Conservation (phyloP, 2,329 filamentous ascomycete genomes). For the Neofusicoccum sp. region DNA sequence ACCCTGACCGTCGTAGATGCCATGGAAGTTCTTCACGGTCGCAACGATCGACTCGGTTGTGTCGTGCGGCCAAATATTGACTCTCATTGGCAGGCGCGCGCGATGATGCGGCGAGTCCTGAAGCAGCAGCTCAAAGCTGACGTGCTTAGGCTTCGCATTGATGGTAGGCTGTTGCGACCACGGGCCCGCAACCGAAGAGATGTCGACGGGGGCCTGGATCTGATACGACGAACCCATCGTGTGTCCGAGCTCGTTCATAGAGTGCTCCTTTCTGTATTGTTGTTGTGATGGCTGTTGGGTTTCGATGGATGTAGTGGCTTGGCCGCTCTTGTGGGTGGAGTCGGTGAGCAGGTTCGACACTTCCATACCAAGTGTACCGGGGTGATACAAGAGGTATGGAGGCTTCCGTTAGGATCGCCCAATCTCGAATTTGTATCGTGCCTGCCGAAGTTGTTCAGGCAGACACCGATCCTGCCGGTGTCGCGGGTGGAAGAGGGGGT, state of each 20-base stretch:
- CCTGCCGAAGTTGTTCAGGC: neutral
- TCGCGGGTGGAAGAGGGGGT: slow-evolving; percentile 34
- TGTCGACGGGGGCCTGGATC: neutral
- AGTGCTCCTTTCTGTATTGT: neutral
- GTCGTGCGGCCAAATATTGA: slow-evolving; percentile 92
- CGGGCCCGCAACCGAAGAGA: neutral
- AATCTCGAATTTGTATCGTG: slow-evolving; percentile 1
- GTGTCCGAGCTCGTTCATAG: neutral
- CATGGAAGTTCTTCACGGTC: slow-evolving; percentile 98
- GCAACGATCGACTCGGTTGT: slow-evolving; percentile 97
- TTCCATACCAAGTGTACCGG: slow-evolving; percentile 28
- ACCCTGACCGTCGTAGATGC: slow-evolving; percentile 67
- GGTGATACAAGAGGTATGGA: slow-evolving; percentile 1
- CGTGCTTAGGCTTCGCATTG: slow-evolving; percentile 59
- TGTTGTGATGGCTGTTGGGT: slow-evolving; percentile 2
- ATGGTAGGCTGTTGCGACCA: slow-evolving; percentile 23
- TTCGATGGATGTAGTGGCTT: slow-evolving; percentile 7
- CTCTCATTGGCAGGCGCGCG: slow-evolving; percentile 77
- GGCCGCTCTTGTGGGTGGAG: slow-evolving; percentile 7
- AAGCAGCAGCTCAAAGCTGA: slow-evolving; percentile 75
- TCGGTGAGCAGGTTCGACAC: slow-evolving; percentile 33
- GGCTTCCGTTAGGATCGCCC: slow-evolving; percentile 6
- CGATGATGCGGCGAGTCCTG: slow-evolving; percentile 65
- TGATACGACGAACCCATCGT: slow-evolving; percentile 16
- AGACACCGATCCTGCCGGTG: slow-evolving; percentile 38